Evolutionary conservation across 1,284 basidiomycete species (phyloP).

Genomic region (Moesziomyces sp.): DNA sequence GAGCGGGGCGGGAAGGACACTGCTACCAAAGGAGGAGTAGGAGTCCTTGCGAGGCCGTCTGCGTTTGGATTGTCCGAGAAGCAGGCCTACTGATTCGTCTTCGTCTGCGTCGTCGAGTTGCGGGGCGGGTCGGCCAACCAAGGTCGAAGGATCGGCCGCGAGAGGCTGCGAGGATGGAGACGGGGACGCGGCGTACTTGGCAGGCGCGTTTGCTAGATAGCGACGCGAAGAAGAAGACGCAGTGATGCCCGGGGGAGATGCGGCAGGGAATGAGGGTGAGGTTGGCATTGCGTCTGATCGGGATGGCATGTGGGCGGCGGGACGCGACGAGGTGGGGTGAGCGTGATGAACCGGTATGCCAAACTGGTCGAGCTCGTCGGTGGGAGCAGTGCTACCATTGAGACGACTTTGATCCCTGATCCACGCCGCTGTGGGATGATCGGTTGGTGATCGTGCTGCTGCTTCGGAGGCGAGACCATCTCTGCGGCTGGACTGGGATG

Average conservation of each 20-base stretch:
- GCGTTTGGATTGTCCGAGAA: slow-evolving; percentile 38
- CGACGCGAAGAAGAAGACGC: slow-evolving; percentile 19
- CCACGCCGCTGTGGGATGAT: slow-evolving; percentile 24
- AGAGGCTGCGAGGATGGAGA: slow-evolving; percentile 5
- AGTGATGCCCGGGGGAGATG: slow-evolving; percentile 16
- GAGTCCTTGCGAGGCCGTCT: slow-evolving; percentile 38
- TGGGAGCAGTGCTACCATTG: slow-evolving; percentile 8
- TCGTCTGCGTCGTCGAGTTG: slow-evolving; percentile 23
- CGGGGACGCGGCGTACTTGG: slow-evolving; percentile 2
- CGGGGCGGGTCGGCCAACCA: slow-evolving; percentile 8
- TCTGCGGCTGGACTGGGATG: slow-evolving; percentile 5
- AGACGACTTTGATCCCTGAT: slow-evolving; percentile 21
- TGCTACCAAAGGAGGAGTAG: slow-evolving; percentile 49
- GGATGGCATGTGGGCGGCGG: neutral
- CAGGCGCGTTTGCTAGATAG: neutral
- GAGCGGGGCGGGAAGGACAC: slow-evolving; percentile 37
- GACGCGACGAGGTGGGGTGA: slow-evolving; percentile 12
- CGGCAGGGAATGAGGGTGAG: slow-evolving; percentile 2
- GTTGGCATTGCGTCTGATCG: slow-evolving; percentile 3
- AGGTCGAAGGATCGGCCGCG: slow-evolving; percentile 10
- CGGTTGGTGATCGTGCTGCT: neutral
- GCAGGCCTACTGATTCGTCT: slow-evolving; percentile 36
- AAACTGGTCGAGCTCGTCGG: slow-evolving; percentile 34
- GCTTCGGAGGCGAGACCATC: neutral
- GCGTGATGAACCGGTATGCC: slow-evolving; percentile 36